A percentile compares a stretch with the other conserved stretches of the same genome.
Evolutionary conservation across 1,284 basidiomycete species (phyloP).

Genomic region (Tilletia indica): DNA sequence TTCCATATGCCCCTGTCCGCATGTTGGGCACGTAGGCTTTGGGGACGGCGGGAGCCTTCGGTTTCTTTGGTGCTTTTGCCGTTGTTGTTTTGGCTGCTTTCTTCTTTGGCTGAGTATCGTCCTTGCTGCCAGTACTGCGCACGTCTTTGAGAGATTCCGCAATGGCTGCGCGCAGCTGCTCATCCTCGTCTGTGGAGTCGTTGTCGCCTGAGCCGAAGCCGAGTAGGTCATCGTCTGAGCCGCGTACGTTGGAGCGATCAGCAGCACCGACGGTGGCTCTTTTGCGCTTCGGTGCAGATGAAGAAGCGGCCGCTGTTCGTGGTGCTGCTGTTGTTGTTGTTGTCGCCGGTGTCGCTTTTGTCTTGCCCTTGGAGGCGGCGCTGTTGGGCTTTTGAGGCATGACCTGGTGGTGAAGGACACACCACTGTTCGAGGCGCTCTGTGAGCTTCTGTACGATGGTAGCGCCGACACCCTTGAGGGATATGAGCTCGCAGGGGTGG

Average conservation of each 20-base stretch:
- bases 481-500: slow-evolving; percentile 45
- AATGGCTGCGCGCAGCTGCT: slow-evolving; percentile 8
- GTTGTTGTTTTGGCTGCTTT: slow-evolving; percentile 1
- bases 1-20: slow-evolving; percentile 28
- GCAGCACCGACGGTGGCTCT: neutral
- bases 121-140: neutral
- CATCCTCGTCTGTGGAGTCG: neutral
- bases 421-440: slow-evolving; percentile 41
- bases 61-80: slow-evolving; percentile 8
- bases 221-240: slow-evolving; percentile 2
- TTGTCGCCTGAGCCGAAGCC: slow-evolving; percentile 18
- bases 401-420: slow-evolving; percentile 27
- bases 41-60: slow-evolving; percentile 12
- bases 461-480: slow-evolving; percentile 42
- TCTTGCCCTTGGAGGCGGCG: slow-evolving; percentile 7
- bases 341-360: neutral
- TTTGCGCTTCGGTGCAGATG: slow-evolving; percentile 12
- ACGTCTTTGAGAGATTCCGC: slow-evolving; percentile 1
- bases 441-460: slow-evolving; percentile 44
- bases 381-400: slow-evolving; percentile 36
- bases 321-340: neutral
- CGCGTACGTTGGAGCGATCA: neutral
- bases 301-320: neutral
- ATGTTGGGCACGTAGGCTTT: slow-evolving; percentile 26
- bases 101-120: neutral